These are phyloP conservation scores for Pezicula carpinea DNA, from an alignment of 2,329 filamentous ascomycete species.

Conservation along the genomic window DNA sequence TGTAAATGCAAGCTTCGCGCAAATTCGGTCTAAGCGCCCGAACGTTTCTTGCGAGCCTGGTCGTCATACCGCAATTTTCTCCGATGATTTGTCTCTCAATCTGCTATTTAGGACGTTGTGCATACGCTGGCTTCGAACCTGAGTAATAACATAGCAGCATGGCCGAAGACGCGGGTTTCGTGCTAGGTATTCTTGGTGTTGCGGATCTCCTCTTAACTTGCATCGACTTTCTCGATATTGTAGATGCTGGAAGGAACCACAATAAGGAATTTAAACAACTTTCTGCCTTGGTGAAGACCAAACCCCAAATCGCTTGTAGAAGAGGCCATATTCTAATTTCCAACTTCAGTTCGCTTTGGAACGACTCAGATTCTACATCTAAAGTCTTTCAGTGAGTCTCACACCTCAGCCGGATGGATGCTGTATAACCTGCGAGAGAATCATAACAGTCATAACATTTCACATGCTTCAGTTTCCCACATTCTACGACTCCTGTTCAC, in stretches of 20 bases:
- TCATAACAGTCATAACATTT: no score
- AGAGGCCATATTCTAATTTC: not conserved
- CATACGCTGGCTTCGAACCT: not conserved
- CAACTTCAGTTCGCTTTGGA: conserved; percentile 8
- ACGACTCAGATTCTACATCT: conserved; percentile 7
- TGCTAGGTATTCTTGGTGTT: conserved; percentile 16
- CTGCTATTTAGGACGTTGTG: not conserved
- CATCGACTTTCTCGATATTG: conserved; percentile 24
- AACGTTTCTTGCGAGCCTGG: no score
- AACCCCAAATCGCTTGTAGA: not conserved
- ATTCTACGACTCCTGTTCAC: no score
- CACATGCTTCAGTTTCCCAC: no score
- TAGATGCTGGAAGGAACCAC: conserved; percentile 17
- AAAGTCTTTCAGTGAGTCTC: conserved; percentile 12
- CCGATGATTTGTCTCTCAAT: no score
- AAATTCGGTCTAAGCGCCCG: no score
- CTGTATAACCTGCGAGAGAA: conserved; percentile 7
- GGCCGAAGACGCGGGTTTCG: conserved; percentile 9
- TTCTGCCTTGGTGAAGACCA: conserved; percentile 6
- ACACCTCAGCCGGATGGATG: conserved; percentile 2
- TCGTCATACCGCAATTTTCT: no score
- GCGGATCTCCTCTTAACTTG: conserved; percentile 22
- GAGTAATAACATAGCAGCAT: not conserved
- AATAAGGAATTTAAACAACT: conserved; percentile 21
- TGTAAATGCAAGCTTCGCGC: no score